Base-by-base conservation (phyloP, 805 yeast species). In the Cyberlindnera maritima region DNA sequence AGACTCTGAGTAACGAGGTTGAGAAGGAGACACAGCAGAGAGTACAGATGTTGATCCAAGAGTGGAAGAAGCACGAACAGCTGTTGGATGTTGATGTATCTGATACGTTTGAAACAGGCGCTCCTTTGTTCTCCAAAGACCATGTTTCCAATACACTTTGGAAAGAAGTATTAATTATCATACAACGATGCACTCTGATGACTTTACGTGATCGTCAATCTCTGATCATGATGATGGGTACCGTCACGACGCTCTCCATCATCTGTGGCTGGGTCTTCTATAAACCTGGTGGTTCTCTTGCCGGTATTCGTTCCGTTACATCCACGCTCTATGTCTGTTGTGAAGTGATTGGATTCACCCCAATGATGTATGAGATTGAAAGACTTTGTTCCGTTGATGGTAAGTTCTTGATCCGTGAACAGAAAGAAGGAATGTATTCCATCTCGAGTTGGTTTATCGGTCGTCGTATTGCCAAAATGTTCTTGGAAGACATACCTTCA, bases 231-330 rank as follows among this genome's bases (percentile, higher is more conserved):
- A 61, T 76, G 2, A 62, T 80, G 7, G 52, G 70, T 18, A 74
- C 70, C n/a, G 77, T 82, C 2, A 36, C 49, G 34, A 43, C 77
- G 0, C 53, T 86, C 51, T 85, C 89, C 0, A 59, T 80, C 2
- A 66, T 81, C n/a, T 66, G 77, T 36, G 96, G 96, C 0, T 86
- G 94, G 90, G 74, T 88, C 36, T 88, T 83, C 58, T 83, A 66
- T 60, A 77, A 77, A 53, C 90, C 90, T 3, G 77, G 74, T 17
- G 72, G 75, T 3, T 70, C 78, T 12, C 53, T 81, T 31, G 74
- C 81, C 1, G 96, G 96, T 6, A 74, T 86, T 18, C 66, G 95
- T 51, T 75, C 95, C 1, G 63, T 61, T 6, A 64, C 78, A 23
- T 77, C 81, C 11, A 67, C 81, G 1, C 53, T 81, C 6, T 82